A percentile compares a stretch with the other conserved stretches of the same genome.
These are phyloP conservation scores for Stenocarpella maydis DNA, from an alignment of 2,329 filamentous ascomycete genomes.

Conservation along the genomic window DNA sequence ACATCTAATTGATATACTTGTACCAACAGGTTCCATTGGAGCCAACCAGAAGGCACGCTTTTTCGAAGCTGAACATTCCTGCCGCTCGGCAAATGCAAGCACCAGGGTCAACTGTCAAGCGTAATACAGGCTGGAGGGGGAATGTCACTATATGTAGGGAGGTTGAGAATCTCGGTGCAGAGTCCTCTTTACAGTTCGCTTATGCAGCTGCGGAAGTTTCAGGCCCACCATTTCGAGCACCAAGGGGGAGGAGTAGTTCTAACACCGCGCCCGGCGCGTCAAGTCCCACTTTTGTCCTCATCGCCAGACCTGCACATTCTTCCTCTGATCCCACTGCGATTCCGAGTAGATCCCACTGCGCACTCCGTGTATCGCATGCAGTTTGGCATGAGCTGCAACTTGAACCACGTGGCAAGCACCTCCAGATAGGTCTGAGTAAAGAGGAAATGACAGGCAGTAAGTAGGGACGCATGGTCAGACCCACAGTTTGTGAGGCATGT, in stretches of 20 bases:
- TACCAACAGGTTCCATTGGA: background rate
- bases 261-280: background rate
- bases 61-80: background rate
- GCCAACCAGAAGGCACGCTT: background rate
- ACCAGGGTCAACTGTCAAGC: background rate
- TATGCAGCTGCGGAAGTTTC: background rate
- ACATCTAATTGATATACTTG: background rate
- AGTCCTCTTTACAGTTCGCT: background rate
- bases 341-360: no score
- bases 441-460: no score
- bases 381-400: background rate
- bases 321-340: background rate
- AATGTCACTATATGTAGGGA: background rate
- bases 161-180: background rate
- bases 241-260: background rate
- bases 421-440: background rate
- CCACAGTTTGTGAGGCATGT: background rate
- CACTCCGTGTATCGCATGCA: no score
- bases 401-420: background rate
- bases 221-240: background rate
- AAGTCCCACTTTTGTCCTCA: background rate
- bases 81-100: background rate
- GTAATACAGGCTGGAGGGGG: background rate
- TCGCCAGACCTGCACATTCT: background rate
- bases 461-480: background rate